Evolutionary conservation across 306 rosid species (phyloP), one percentile per base, ranked within the genome.

Genomic region (Cyclanthera cordifolia): DNA sequence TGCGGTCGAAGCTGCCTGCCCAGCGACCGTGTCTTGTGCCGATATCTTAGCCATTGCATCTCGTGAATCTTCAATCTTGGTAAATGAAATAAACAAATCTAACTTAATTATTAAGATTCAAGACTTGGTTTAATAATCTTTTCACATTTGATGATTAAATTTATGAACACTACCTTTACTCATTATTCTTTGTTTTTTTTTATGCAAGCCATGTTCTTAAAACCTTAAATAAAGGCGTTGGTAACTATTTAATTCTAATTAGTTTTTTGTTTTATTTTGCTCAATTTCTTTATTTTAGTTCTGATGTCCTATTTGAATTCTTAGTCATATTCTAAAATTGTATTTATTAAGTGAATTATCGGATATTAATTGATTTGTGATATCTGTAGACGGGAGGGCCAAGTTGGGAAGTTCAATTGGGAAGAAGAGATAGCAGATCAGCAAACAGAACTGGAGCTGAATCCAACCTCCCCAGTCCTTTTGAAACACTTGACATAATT

Each of bases 21-120:
- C 87, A 0, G 77, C 78, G 1, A 72, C 76, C 3, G 84, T 83
- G n/a, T 79, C 87, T 11, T 83, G 87, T 59, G 82, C 87, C 2
- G 84, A 83, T 45, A 77, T 83, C 20, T 69, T 83, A 27, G 80
- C 87, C 48, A 55, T 83, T 72, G 73, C 87, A 11, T 41, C 87
- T 25, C 71, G 78, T 51, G 76, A 70, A 48, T 57, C 75, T 5
- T 70, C 74, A 48, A 0, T 64, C 57, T 30, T 55, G 86, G 86
- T 82, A 75, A 25, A 1, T 32, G 10, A 25, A 21, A 53, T 20
- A 21, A 20, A 53, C 10, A 24, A 53, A 43, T 12, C 2, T n/a
- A n/a, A 4, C 57, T 52, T 52, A 39, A 39, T 28, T 28, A 28
- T 1, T 28, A 28, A 28, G 32, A 28, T 28, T 28, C 37, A 0